Percentiles rank a stretch among this genome's conserved stretches.
phyloP scores from a whole-genome alignment of 2,329 filamentous ascomycete genomes.

The Beauveria sp. region DNA sequence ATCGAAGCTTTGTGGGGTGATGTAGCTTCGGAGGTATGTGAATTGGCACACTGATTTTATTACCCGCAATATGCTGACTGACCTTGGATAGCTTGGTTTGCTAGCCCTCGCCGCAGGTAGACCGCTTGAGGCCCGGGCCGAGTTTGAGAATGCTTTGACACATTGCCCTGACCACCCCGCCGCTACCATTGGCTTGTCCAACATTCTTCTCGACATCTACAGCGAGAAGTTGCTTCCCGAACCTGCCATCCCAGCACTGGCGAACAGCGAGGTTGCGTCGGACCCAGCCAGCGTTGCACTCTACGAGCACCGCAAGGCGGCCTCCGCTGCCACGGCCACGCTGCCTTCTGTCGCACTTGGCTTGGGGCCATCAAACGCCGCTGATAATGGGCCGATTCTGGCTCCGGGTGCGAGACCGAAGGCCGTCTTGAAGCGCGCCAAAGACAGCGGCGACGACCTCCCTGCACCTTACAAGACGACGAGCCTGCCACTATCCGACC shows the following conservation, averaged over 20 bases:
- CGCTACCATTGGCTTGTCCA: slow-evolving; percentile 75
- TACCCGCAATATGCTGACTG: slow-evolving; percentile 3
- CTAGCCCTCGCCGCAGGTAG: slow-evolving; percentile 54
- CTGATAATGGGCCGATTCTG: slow-evolving; percentile 18
- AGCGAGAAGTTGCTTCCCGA: slow-evolving; percentile 57
- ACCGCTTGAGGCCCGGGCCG: slow-evolving; percentile 61
- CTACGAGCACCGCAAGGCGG: slow-evolving; percentile 10
- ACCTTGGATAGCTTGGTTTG: slow-evolving; percentile 50
- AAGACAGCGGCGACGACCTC: slow-evolving; percentile 28
- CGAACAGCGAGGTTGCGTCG: slow-evolving; percentile 14
- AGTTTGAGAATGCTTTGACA: slow-evolving; percentile 77
- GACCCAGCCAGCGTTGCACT: slow-evolving; percentile 13
- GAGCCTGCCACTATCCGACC: slow-evolving; percentile 65
- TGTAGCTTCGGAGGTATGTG: slow-evolving; percentile 68
- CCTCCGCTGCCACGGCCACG: slow-evolving; percentile 9
- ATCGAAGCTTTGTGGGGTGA: slow-evolving; percentile 81
- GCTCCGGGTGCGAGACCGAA: slow-evolving; percentile 11
- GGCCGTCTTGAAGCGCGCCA: slow-evolving; percentile 18
- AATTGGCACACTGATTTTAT: background rate
- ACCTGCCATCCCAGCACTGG: slow-evolving; percentile 42
- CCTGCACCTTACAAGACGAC: slow-evolving; percentile 47
- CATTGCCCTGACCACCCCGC: slow-evolving; percentile 72
- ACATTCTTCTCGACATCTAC: slow-evolving; percentile 81
- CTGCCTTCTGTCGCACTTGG: slow-evolving; percentile 42
- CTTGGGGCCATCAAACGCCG: slow-evolving; percentile 25